A percentile compares a stretch with the other conserved stretches of the same genome.
These are phyloP conservation scores for Mallotus nudiflorus DNA, from an alignment of 345 rosid genomes.

Conservation along the genomic window DNA sequence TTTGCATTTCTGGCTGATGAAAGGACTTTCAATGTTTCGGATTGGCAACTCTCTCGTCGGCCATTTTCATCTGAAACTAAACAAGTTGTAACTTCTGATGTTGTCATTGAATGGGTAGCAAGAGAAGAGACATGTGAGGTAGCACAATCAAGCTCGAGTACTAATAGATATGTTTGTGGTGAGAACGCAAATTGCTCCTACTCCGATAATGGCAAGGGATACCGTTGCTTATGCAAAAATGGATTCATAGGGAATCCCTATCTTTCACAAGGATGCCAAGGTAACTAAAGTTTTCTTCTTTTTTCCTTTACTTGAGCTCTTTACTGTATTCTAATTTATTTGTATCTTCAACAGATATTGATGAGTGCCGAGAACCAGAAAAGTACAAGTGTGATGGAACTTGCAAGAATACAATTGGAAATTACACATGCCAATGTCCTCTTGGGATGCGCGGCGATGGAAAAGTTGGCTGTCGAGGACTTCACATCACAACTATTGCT, in stretches of 20 bases:
- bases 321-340: too few relatives aligned
- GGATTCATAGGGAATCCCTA: neutral
- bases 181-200: neutral
- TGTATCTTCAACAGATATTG: neutral
- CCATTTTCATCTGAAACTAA: neutral
- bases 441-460: slow-evolving; percentile 24
- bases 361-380: neutral
- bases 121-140: neutral
- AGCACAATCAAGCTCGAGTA: neutral
- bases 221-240: neutral
- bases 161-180: neutral
- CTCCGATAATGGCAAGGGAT: neutral
- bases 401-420: slow-evolving; percentile 12
- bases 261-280: neutral
- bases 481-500: slow-evolving; percentile 1
- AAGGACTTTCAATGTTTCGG: neutral
- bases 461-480: slow-evolving; percentile 19
- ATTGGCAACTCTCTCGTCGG: neutral
- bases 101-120: neutral
- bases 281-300: neutral
- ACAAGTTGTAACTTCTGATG: neutral
- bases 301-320: too few relatives aligned
- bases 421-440: slow-evolving; percentile 19
- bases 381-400: slow-evolving; percentile 5
- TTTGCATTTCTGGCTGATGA: slow-evolving; percentile 17